Evolutionary conservation across 2,329 filamentous ascomycete genomes (phyloP).

Genomic region (Colletotrichum kahawae): DNA sequence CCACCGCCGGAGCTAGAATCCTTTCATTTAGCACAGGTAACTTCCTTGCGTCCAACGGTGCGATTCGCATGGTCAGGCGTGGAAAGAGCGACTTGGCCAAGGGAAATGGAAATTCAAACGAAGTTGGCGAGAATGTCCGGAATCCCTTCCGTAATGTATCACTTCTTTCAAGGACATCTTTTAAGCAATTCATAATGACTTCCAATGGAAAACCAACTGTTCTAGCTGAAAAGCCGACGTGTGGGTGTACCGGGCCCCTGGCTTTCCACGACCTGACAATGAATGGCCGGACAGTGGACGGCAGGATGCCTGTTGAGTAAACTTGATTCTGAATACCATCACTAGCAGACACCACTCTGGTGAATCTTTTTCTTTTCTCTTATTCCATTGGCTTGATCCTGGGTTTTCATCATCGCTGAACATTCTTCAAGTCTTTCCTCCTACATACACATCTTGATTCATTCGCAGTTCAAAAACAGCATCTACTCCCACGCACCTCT

Average conservation of each 20-base stretch:
- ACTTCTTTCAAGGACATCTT: rapidly evolving
- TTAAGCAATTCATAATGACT: background rate
- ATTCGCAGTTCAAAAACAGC: background rate
- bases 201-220: background rate
- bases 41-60: background rate
- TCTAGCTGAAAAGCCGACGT: background rate
- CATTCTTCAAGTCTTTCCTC: background rate
- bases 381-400: no score
- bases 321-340: no score
- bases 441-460: background rate
- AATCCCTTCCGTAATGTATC: background rate
- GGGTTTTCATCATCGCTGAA: background rate
- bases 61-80: background rate
- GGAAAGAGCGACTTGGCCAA: background rate
- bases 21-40: background rate
- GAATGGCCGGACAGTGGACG: no score
- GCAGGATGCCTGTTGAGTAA: background rate
- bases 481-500: background rate
- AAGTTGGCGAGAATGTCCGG: background rate
- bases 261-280: no score
- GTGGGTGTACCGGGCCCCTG: background rate
- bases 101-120: background rate
- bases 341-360: no score
- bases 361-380: no score
- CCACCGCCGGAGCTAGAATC: rapidly evolving